phyloP scores from a whole-genome alignment of 202 grass and related monocot genomes.

The Zizania palustris region DNA sequence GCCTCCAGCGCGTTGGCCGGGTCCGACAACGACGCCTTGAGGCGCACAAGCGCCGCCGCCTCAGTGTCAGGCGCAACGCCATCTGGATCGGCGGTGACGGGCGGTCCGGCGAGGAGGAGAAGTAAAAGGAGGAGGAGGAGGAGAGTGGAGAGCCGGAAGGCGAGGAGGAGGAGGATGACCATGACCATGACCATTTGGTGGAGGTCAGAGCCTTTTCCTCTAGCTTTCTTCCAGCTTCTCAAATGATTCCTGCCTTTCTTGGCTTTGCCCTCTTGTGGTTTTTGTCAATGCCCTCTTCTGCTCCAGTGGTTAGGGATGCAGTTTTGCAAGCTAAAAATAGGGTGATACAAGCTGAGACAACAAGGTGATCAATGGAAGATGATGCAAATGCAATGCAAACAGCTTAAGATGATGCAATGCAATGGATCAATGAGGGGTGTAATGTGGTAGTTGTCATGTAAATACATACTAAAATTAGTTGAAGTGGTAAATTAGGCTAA shows the following conservation, averaged over 20 bases:
- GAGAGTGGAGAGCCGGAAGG: conserved; percentile 44
- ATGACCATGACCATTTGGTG: conserved; percentile 51
- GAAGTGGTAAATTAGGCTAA: conserved; percentile 17
- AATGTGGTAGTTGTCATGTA: conserved; percentile 9
- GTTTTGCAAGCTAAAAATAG: conserved; percentile 44
- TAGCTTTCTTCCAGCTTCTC: conserved; percentile 48
- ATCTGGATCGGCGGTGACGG: neutral
- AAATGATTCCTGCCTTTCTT: conserved; percentile 42
- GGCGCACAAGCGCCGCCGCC: conserved; percentile 42
- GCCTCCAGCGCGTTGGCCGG: conserved; percentile 28
- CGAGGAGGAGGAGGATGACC: conserved; percentile 45
- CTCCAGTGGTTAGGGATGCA: conserved; percentile 47
- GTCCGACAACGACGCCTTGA: conserved; percentile 56
- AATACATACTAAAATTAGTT: conserved; percentile 33
- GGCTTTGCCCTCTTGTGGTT: conserved; percentile 30
- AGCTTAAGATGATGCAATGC: neutral
- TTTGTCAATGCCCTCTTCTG: conserved; percentile 45
- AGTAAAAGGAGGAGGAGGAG: conserved; percentile 31
- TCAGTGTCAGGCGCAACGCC: neutral
- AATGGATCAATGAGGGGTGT: conserved; percentile 9
- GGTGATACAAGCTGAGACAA: neutral
- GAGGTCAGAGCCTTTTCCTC: conserved; percentile 56
- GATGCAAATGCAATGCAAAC: neutral
- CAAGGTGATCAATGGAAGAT: conserved; percentile 31
- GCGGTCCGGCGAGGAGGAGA: neutral